Evolutionary conservation across 2,329 filamentous ascomycete genomes (phyloP).

Genomic region (Aspergillus fijiensis): DNA sequence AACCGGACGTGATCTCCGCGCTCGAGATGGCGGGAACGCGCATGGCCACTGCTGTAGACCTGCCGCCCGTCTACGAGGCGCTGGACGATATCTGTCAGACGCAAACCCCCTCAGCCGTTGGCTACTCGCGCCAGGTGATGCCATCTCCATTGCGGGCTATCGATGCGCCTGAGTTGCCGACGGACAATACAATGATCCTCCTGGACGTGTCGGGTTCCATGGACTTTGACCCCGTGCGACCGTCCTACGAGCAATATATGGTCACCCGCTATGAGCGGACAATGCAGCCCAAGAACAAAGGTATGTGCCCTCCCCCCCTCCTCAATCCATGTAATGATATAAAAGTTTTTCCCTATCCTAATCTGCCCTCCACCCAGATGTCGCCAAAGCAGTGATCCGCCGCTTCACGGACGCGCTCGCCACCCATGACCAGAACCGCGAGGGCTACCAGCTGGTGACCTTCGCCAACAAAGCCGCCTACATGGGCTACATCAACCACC

Average conservation of each 20-base stretch:
- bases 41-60: slow-evolving; percentile 6
- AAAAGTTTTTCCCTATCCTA: too few relatives aligned
- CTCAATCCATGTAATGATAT: too few relatives aligned
- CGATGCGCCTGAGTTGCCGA: background rate
- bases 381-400: slow-evolving; percentile 7
- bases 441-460: slow-evolving; percentile 7
- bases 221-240: slow-evolving; percentile 1
- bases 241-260: slow-evolving; percentile 1
- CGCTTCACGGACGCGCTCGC: slow-evolving; percentile 5
- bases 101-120: background rate
- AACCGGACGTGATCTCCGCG: slow-evolving; percentile 3
- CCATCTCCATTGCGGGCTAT: background rate
- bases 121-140: slow-evolving; percentile 8
- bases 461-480: slow-evolving; percentile 1
- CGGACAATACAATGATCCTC: slow-evolving; percentile 7
- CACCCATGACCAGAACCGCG: slow-evolving; percentile 1
- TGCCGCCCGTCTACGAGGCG: slow-evolving; percentile 1
- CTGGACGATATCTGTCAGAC: slow-evolving; percentile 1
- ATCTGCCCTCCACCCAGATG: background rate
- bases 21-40: slow-evolving; percentile 1
- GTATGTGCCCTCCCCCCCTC: background rate
- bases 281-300: slow-evolving; percentile 6
- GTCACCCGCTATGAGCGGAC: background rate
- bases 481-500: slow-evolving; percentile 6
- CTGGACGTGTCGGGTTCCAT: slow-evolving; percentile 9